Evolutionary conservation across 2,329 filamentous ascomycete genomes (phyloP).

Genomic region (Pseudogymnoascus sp.): DNA sequence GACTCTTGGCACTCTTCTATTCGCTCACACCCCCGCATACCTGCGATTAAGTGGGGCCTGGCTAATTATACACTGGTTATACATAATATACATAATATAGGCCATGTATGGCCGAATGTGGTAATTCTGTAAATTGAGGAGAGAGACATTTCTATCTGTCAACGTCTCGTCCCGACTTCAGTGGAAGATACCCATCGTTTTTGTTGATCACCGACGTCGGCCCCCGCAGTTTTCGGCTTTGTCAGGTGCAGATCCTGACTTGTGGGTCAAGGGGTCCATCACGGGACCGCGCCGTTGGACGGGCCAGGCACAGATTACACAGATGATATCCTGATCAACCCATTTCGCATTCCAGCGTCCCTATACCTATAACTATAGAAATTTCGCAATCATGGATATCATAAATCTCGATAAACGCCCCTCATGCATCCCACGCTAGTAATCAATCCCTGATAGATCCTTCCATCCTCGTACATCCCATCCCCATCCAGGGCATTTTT

Average conservation of each 20-base stretch:
- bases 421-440: not conserved
- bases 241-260: not conserved
- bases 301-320: not conserved
- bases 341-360: not conserved
- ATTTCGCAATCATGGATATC: slow-evolving; percentile 1
- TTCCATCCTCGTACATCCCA: not conserved
- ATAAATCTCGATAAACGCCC: not conserved
- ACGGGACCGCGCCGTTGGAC: not conserved
- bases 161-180: not conserved
- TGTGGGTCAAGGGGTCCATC: not conserved
- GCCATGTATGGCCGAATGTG: not conserved
- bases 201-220: not conserved
- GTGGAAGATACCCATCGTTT: not conserved
- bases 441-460: not conserved
- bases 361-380: not conserved
- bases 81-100: not conserved
- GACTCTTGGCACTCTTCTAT: not conserved
- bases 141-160: slow-evolving; percentile 1
- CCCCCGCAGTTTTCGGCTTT: slow-evolving; percentile 1
- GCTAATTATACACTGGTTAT: not conserved
- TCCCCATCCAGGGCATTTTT: not conserved
- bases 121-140: not conserved
- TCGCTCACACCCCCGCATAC: not conserved
- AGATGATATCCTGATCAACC: not conserved
- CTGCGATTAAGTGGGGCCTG: not conserved